These are phyloP conservation scores for Daldinia concentrica DNA, from an alignment of 495 filamentous ascomycete genomes.

Conservation along the genomic window DNA sequence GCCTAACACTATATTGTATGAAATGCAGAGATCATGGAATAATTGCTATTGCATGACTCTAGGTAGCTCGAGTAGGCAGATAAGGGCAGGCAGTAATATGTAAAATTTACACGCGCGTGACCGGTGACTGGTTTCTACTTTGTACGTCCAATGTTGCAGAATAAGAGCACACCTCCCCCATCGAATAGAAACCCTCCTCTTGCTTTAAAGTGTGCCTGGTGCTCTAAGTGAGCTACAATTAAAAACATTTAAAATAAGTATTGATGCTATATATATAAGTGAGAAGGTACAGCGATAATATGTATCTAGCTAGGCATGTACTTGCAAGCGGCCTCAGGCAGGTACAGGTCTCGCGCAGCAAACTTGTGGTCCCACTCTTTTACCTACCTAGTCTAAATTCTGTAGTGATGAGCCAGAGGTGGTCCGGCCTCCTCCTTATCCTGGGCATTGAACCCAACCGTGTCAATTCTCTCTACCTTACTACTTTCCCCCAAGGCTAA, in stretches of 20 bases:
- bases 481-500: constrained; percentile 21
- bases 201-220: neutral
- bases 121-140: neutral
- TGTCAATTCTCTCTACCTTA: constrained; percentile 38
- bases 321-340: constrained; percentile 14
- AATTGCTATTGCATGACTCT: neutral
- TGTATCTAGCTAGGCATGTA: neutral
- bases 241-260: neutral
- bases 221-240: neutral
- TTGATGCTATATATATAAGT: neutral
- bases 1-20: neutral
- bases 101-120: constrained; percentile 1
- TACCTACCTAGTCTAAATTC: constrained; percentile 19
- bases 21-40: neutral
- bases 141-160: neutral
- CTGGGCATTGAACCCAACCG: constrained; percentile 41
- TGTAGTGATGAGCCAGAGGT: constrained; percentile 14
- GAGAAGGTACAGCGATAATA: neutral
- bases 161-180: neutral
- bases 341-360: constrained; percentile 25
- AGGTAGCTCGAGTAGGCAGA: neutral
- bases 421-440: constrained; percentile 25
- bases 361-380: constrained; percentile 14
- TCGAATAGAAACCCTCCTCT: neutral
- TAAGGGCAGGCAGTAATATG: neutral